These are phyloP conservation scores for Asterionellopsis glacialis DNA, from an alignment of 108 stramenopile species.

Conservation along the genomic window DNA sequence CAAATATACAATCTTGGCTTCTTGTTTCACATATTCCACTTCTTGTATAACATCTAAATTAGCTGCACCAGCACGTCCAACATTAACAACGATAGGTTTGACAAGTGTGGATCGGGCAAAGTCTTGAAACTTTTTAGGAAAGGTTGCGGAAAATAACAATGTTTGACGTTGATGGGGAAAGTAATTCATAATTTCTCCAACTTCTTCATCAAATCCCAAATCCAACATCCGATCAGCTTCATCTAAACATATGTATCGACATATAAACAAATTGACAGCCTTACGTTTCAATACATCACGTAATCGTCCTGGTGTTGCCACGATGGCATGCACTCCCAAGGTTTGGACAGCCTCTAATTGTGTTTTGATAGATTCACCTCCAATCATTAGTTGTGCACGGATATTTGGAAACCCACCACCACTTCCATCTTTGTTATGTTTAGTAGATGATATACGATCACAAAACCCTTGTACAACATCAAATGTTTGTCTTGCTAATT, in stretches of 20 bases:
- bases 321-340: slow-evolving; percentile 87
- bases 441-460: slow-evolving; percentile 17
- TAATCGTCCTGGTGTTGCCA: slow-evolving; percentile 95
- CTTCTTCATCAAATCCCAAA: slow-evolving; percentile 97
- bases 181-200: slow-evolving; percentile 94
- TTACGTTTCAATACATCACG: slow-evolving; percentile 88
- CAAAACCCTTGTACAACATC: slow-evolving; percentile 84
- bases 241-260: slow-evolving; percentile 94
- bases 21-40: slow-evolving; percentile 98
- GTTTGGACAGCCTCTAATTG: slow-evolving; percentile 75
- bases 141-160: slow-evolving; percentile 95
- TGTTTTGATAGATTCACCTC: slow-evolving; percentile 88
- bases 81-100: slow-evolving; percentile 94
- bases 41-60: slow-evolving; percentile 99
- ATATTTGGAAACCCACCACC: slow-evolving; percentile 62
- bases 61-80: slow-evolving; percentile 97
- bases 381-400: slow-evolving; percentile 87
- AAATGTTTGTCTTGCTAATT: slow-evolving; percentile 96
- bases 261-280: slow-evolving; percentile 82
- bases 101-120: slow-evolving; percentile 96
- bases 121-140: slow-evolving; percentile 98
- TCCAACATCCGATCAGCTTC: slow-evolving; percentile 99
- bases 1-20: slow-evolving; percentile 95
- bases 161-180: slow-evolving; percentile 97
- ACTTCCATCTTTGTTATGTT: too few relatives aligned